Percentiles rank a stretch among this genome's conserved stretches.
Evolutionary conservation across 441 rosid genomes (phyloP).

Genomic region (Breynia disticha): DNA sequence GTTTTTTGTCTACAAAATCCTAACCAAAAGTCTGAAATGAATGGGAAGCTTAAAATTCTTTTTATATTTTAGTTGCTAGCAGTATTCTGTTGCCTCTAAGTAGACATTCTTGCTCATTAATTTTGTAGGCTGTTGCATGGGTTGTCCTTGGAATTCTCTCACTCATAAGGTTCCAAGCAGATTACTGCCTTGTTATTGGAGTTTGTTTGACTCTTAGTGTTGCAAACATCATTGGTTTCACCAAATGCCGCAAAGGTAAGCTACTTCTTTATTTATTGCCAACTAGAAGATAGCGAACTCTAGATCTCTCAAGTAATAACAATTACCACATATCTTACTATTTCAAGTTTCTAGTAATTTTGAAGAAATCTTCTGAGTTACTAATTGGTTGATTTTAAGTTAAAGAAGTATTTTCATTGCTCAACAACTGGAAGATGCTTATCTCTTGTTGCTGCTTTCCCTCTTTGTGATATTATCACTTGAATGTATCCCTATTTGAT

Average conservation of each 20-base stretch:
- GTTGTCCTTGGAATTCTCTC: slow-evolving; percentile 83
- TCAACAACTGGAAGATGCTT: too few species aligned
- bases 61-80: background rate
- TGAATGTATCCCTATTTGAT: too few species aligned
- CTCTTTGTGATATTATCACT: too few species aligned
- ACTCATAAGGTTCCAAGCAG: slow-evolving; percentile 86
- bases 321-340: background rate
- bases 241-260: slow-evolving; percentile 93
- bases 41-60: background rate
- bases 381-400: too few species aligned
- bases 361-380: too few species aligned
- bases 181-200: slow-evolving; percentile 88
- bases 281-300: background rate
- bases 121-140: slow-evolving; percentile 72
- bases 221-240: slow-evolving; percentile 95
- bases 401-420: too few species aligned
- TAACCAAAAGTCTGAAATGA: background rate
- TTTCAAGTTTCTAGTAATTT: too few species aligned
- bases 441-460: too few species aligned
- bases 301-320: background rate
- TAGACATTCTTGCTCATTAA: slow-evolving; percentile 3
- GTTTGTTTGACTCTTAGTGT: slow-evolving; percentile 83
- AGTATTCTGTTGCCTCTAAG: background rate
- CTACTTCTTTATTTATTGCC: slow-evolving; percentile 4
- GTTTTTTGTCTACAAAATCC: background rate